Percentiles rank a stretch among this genome's conserved stretches.
phyloP scores from a whole-genome alignment of 495 filamentous ascomycete species.

The Beverwykella pulmonaria region DNA sequence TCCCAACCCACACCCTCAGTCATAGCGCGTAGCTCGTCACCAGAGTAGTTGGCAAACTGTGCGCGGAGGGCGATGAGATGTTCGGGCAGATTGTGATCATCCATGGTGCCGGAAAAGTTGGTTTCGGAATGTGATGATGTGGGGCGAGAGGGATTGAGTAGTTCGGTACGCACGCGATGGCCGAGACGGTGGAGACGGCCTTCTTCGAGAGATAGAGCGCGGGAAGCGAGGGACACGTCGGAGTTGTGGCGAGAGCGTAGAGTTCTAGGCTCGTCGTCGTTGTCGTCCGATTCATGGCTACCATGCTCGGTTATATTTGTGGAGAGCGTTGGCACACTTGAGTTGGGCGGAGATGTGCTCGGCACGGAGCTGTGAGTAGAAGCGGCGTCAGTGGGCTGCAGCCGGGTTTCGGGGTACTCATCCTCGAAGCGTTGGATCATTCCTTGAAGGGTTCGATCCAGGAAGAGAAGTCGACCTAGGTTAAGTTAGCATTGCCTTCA shows the following conservation, averaged over 20 bases:
- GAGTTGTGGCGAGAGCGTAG: conserved; percentile 70
- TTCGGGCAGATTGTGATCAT: conserved; percentile 26
- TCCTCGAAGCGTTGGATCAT: conserved; percentile 96
- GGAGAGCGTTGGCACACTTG: conserved; percentile 21
- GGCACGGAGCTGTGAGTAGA: conserved; percentile 29
- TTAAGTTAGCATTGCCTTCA: conserved; percentile 11
- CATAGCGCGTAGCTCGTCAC: conserved; percentile 41
- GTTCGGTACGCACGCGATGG: conserved; percentile 74
- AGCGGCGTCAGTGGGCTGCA: conserved; percentile 24
- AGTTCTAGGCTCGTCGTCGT: conserved; percentile 24
- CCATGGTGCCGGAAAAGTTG: conserved; percentile 11
- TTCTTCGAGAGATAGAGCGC: conserved; percentile 83
- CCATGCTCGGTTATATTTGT: conserved; percentile 21
- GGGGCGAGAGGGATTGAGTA: conserved; percentile 53
- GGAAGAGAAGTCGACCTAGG: conserved; percentile 78
- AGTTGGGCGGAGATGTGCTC: conserved; percentile 24
- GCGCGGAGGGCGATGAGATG: conserved; percentile 32
- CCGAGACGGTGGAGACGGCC: conserved; percentile 83
- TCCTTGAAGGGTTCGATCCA: conserved; percentile 82
- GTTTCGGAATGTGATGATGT: conserved; percentile 44
- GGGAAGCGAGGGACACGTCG: conserved; percentile 76
- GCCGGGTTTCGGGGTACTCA: conserved; percentile 87
- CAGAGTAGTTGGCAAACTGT: conserved; percentile 35
- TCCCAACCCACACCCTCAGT: conserved; percentile 36
- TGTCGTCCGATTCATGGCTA: conserved; percentile 37